phyloP scores from a whole-genome alignment of 1,284 basidiomycete species.

The Cutaneotrichosporon sp. region DNA sequence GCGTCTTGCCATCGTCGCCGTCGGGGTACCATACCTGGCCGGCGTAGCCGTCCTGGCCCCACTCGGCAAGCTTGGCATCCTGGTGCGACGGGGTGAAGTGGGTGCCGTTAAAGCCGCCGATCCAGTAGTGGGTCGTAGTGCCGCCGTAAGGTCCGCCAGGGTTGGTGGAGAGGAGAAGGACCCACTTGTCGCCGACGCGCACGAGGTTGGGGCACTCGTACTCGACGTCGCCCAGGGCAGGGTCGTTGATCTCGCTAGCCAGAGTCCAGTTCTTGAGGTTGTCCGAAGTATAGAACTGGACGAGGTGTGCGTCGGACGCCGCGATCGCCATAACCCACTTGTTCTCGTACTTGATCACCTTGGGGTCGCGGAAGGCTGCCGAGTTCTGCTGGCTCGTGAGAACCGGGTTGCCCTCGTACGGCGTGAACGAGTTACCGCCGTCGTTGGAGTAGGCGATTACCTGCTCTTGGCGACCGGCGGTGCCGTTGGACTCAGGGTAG shows the following conservation, averaged over 20 bases:
- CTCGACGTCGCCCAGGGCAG: slow-evolving; percentile 37
- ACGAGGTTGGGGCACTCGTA: slow-evolving; percentile 49
- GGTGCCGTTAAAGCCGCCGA: slow-evolving; percentile 47
- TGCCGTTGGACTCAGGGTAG: slow-evolving; percentile 20
- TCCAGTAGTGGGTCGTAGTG: slow-evolving; percentile 45
- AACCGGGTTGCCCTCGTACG: slow-evolving; percentile 25
- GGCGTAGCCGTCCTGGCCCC: slow-evolving; percentile 50
- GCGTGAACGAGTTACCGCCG: slow-evolving; percentile 47
- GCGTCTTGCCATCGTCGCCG: slow-evolving; percentile 17
- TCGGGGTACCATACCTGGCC: slow-evolving; percentile 46
- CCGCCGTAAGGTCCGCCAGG: slow-evolving; percentile 45
- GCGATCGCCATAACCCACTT: slow-evolving; percentile 50
- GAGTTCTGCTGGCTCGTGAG: slow-evolving; percentile 2
- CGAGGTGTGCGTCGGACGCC: slow-evolving; percentile 39
- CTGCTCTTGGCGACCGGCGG: slow-evolving; percentile 34
- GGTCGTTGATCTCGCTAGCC: slow-evolving; percentile 41
- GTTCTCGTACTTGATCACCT: slow-evolving; percentile 47
- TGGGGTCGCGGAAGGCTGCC: slow-evolving; percentile 50
- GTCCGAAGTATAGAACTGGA: slow-evolving; percentile 47
- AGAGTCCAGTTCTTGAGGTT: slow-evolving; percentile 49
- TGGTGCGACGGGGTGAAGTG: slow-evolving; percentile 27
- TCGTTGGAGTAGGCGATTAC: slow-evolving; percentile 48
- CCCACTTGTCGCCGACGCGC: slow-evolving; percentile 31
- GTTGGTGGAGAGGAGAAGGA: slow-evolving; percentile 35
- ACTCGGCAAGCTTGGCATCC: slow-evolving; percentile 32